Evolutionary conservation across 768 basidiomycete genomes (phyloP), one percentile per base, ranked within the genome.

Genomic region (Suillus weaverae): DNA sequence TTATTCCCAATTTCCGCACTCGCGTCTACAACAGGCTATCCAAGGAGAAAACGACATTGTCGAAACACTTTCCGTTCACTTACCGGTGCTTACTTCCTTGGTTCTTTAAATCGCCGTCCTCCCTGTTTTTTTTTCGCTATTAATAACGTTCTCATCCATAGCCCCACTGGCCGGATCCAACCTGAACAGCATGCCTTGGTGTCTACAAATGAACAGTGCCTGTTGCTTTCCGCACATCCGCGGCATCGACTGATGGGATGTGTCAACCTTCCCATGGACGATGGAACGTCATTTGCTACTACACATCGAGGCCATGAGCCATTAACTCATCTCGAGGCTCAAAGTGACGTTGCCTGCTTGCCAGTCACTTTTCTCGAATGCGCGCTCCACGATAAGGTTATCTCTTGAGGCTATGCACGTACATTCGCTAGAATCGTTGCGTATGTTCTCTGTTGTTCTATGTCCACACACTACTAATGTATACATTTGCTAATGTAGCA

Each of bases 161-260:
- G 53, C 30, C 11, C 16, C 39, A 59, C 57, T 32, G 38, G 57
- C 57, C 57, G 57, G 57, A 59, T 41, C 38, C 38, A 41, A 30
- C 26, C 39, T 41, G 39, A 59, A 59, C 57, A 41, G 26, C 57
- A 30, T 43, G 57, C 41, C 18, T 30, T 41, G 39, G 39, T 59
- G 39, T 56, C 57, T 59, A 59, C 57, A 59, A 59, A 59, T 59
- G 57, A 59, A 59, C 30, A 39, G 57, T 57, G 55, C 57, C 57
- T 59, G 39, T 59, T 30, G 56, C 14, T 54, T 65, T 67, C 67
- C 68, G 67, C 69, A 75, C 74, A 75, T 77, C 75, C 75, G 75
- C 69, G 72, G 70, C 69, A 36, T 44, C 48, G 13, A 63, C 62
- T 64, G 63, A 72, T 70, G 48, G 56, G 65, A 73, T 70, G 63